These are phyloP conservation scores for Heritiera fomes DNA, from an alignment of 345 rosid species.

Conservation along the genomic window DNA sequence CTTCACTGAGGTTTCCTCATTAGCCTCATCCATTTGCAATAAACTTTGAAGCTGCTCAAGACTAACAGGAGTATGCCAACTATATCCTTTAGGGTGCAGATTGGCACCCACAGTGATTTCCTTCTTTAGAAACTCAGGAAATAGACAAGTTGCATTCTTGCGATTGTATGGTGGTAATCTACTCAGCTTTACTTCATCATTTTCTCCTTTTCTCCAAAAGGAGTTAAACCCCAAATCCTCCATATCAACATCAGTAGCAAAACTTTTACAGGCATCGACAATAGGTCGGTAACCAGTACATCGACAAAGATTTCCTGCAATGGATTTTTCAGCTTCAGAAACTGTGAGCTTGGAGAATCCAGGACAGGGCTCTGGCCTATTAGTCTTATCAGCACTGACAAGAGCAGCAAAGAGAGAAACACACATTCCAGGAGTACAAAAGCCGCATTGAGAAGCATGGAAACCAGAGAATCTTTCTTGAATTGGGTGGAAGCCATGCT, in stretches of 20 bases:
- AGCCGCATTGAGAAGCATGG: conserved; percentile 93
- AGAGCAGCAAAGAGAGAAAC: conserved; percentile 77
- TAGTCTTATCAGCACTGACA: conserved; percentile 53
- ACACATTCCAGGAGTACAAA: conserved; percentile 94
- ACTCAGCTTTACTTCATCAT: conserved; percentile 40
- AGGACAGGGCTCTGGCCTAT: conserved; percentile 37
- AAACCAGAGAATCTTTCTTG: conserved; percentile 73
- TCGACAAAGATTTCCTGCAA: conserved; percentile 77
- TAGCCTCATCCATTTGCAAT: conserved; percentile 25
- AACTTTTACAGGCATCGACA: conserved; percentile 87
- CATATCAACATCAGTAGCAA: conserved; percentile 75
- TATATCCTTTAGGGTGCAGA: conserved; percentile 40
- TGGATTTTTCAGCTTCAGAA: conserved; percentile 73
- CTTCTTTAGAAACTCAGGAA: conserved; percentile 70
- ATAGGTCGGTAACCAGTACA: conserved; percentile 94
- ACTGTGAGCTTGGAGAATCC: conserved; percentile 69
- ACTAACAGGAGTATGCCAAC: conserved; percentile 55
- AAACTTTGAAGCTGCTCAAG: conserved; percentile 49
- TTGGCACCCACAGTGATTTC: conserved; percentile 27
- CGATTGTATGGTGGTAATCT: conserved; percentile 46
- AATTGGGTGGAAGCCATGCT: conserved; percentile 76
- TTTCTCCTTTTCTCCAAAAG: conserved; percentile 69
- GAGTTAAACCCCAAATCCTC: conserved; percentile 84
- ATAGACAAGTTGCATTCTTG: conserved; percentile 34
- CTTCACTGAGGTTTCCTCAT: conserved; percentile 31